Evolutionary conservation across 2,329 filamentous ascomycete genomes (phyloP).

Genomic region (Elsinoe necatrix): DNA sequence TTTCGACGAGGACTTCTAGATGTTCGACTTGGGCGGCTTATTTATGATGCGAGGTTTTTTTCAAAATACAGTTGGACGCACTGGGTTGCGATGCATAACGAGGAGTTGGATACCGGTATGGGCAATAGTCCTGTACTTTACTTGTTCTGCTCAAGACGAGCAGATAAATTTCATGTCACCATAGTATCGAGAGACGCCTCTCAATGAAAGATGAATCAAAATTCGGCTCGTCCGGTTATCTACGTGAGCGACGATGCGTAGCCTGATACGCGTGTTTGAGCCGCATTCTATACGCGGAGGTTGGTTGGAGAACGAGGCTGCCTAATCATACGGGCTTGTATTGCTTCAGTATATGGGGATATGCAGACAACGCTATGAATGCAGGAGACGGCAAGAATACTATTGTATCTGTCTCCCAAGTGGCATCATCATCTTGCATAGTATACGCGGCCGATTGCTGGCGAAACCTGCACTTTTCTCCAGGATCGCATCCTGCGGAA

Average conservation of each 20-base stretch:
- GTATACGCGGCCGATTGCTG: not conserved
- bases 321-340: not conserved
- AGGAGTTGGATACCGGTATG: slow-evolving; percentile 16
- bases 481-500: slow-evolving; percentile 7
- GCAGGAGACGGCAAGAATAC: too few relatives aligned
- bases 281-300: not conserved
- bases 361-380: too few relatives aligned
- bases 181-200: slow-evolving; percentile 10
- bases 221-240: not conserved
- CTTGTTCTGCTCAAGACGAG: not conserved
- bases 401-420: too few relatives aligned
- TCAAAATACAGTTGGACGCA: slow-evolving; percentile 5
- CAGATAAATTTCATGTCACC: slow-evolving; percentile 12
- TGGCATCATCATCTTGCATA: not conserved
- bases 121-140: slow-evolving; percentile 11
- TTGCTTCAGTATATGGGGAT: not conserved
- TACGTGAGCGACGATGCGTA: not conserved
- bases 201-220: slow-evolving; percentile 8
- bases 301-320: not conserved
- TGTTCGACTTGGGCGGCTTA: slow-evolving; percentile 17
- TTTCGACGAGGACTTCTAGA: slow-evolving; percentile 96
- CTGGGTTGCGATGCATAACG: slow-evolving; percentile 15
- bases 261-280: not conserved
- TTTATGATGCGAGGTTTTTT: slow-evolving; percentile 15
- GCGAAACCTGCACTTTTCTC: not conserved